Evolutionary conservation across 768 basidiomycete genomes (phyloP), one percentile per base, ranked within the genome.

Genomic region (Rhodosporidiobolus odoratus): DNA sequence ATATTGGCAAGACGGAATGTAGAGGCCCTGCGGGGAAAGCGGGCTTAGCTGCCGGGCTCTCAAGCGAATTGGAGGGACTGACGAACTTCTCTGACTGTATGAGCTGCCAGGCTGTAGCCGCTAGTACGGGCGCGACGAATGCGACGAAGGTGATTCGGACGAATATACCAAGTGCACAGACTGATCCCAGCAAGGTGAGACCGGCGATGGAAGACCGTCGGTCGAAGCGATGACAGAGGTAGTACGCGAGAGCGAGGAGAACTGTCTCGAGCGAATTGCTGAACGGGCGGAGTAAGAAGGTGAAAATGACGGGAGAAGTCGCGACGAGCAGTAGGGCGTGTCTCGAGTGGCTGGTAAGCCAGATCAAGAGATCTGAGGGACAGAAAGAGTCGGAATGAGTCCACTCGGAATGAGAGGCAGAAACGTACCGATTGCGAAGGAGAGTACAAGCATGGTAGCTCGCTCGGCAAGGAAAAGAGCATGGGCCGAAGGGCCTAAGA

Each of bases 261-360:
- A 75, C 15, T 0, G 71, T 57, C 52, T 76, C 75, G 62, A 76
- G 43, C 5, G 73, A 45, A 64, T 75, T 76, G 25, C 74, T 72
- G 65, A 76, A 76, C 3, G 75, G 68, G 13, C 73, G 75, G 19
- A 75, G 62, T 38, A 72, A 68, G 59, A 73, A 72, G 8, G 74
- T 68, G 25, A 72, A 58, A 25, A 58, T 45, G 50, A 75, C 37
- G 4, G 70, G 73, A 1, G 70, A 50, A 8, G 54, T 66, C 5
- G 71, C 73, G 57, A 67, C 48, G 21, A 75, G 66, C 27, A 74
- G 50, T 8, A 74, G 50, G 17, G 73, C 2, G 12, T 43, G 34
- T 1, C 1, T 1, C 1, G 62, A 59, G 10, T 34, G 30, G 1
- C 66, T 47, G 10, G 25, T 34, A 9, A 1, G 12, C 27, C 37